Evolutionary conservation across 2,329 filamentous ascomycete species (phyloP).

Genomic region (Aspergillus sp.): DNA sequence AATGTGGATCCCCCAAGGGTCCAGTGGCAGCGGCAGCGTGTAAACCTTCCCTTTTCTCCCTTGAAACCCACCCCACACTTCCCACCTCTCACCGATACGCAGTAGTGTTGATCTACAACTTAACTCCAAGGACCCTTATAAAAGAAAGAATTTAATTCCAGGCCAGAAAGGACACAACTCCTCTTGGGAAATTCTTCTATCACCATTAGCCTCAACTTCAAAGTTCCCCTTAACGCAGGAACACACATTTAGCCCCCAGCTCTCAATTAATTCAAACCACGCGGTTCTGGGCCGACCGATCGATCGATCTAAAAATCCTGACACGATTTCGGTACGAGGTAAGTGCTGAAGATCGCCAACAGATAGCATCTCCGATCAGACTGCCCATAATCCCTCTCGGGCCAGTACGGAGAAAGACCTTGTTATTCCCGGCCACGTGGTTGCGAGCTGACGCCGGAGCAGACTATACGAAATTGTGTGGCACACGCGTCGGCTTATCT

Average conservation of each 20-base stretch:
- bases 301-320: background rate
- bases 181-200: too few relatives aligned
- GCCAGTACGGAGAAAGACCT: background rate
- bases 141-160: background rate
- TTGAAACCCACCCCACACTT: conserved; percentile 9
- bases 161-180: background rate
- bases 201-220: background rate
- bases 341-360: background rate
- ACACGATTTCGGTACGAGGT: background rate
- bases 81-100: background rate
- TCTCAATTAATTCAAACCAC: background rate
- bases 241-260: background rate
- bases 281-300: background rate
- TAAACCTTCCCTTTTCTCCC: conserved; percentile 19
- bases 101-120: background rate
- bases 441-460: background rate
- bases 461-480: background rate
- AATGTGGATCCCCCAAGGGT: conserved; percentile 4
- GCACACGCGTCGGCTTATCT: background rate
- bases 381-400: background rate
- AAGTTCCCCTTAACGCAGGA: background rate
- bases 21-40: conserved; percentile 5
- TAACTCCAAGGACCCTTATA: background rate
- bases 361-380: background rate
- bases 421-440: background rate